Conservation (phyloP, 2,329 filamentous ascomycete genomes). For the Nigrograna mackinnonii region DNA sequence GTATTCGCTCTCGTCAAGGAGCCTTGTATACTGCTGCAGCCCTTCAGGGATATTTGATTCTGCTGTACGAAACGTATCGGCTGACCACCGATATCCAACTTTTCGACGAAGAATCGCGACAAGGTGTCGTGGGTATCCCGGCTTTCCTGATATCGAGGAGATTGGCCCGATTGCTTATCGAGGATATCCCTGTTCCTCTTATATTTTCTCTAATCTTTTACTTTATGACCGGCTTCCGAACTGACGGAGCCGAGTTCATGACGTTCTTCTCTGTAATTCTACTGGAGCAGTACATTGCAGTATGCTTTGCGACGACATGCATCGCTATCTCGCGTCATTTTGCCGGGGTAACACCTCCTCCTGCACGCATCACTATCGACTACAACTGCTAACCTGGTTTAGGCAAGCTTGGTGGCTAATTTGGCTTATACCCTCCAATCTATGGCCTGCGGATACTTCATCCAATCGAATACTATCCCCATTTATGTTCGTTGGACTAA, state of each 20-base stretch:
- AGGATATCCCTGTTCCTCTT: slow-evolving; percentile 74
- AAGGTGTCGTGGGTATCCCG: slow-evolving; percentile 71
- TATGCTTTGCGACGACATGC: slow-evolving; percentile 71
- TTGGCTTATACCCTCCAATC: slow-evolving; percentile 73
- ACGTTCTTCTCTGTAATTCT: slow-evolving; percentile 71
- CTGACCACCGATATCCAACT: slow-evolving; percentile 74
- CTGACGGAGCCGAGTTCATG: slow-evolving; percentile 67
- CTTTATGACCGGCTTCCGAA: slow-evolving; percentile 76
- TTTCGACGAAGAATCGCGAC: slow-evolving; percentile 75
- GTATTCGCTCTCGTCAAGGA: slow-evolving; percentile 74
- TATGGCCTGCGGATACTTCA: slow-evolving; percentile 76
- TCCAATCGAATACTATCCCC: slow-evolving; percentile 73
- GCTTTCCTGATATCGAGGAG: slow-evolving; percentile 73
- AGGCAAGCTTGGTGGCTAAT: slow-evolving; percentile 72
- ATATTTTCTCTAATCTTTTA: slow-evolving; percentile 74
- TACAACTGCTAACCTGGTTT: slow-evolving; percentile 5
- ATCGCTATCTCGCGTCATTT: slow-evolving; percentile 70
- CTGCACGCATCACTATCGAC: background rate
- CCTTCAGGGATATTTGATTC: slow-evolving; percentile 75
- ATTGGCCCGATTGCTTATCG: slow-evolving; percentile 68
- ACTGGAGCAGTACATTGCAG: slow-evolving; percentile 72
- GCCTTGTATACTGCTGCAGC: slow-evolving; percentile 73
- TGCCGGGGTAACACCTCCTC: slow-evolving; percentile 64
- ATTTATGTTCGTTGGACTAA: slow-evolving; percentile 81
- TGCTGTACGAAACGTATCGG: slow-evolving; percentile 77